A percentile compares a stretch with the other conserved stretches of the same genome.
These are phyloP conservation scores for Moesziomyces aphidis DNA, from an alignment of 1,284 basidiomycete genomes.

Conservation along the genomic window DNA sequence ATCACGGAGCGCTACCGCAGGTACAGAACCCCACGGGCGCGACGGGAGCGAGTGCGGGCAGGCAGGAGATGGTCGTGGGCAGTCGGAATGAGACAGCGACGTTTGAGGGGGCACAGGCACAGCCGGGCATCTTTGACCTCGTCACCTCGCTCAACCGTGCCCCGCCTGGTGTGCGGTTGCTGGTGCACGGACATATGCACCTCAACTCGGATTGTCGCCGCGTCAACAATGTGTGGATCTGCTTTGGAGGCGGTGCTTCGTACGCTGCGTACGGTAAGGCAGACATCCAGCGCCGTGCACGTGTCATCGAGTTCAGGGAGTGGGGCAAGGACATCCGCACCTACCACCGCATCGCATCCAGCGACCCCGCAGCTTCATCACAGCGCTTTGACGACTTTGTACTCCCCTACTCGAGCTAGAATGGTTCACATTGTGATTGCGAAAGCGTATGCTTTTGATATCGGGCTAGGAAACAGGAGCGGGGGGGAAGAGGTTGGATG, in stretches of 20 bases:
- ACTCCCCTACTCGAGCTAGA: constrained; percentile 7
- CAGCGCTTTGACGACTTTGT: constrained; percentile 35
- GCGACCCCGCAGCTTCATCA: background rate
- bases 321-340: constrained; percentile 90
- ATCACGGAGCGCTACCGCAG: background rate
- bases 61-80: constrained; percentile 18
- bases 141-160: constrained; percentile 24
- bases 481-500: constrained; percentile 16
- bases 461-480: background rate
- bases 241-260: constrained; percentile 86
- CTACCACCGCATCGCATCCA: constrained; percentile 81
- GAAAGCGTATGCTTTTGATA: background rate
- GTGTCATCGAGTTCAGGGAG: constrained; percentile 69
- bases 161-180: constrained; percentile 24
- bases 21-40: constrained; percentile 8
- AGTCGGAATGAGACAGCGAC: constrained; percentile 43
- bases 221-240: constrained; percentile 87
- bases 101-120: constrained; percentile 47
- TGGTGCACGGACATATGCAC: constrained; percentile 63
- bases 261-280: constrained; percentile 48
- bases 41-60: constrained; percentile 11
- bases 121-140: constrained; percentile 61
- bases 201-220: constrained; percentile 82
- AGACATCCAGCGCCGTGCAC: constrained; percentile 35
- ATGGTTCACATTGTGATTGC: background rate